Base-by-base conservation (phyloP, 2,329 filamentous ascomycete genomes). In the Aspergillus costaricaensis region DNA sequence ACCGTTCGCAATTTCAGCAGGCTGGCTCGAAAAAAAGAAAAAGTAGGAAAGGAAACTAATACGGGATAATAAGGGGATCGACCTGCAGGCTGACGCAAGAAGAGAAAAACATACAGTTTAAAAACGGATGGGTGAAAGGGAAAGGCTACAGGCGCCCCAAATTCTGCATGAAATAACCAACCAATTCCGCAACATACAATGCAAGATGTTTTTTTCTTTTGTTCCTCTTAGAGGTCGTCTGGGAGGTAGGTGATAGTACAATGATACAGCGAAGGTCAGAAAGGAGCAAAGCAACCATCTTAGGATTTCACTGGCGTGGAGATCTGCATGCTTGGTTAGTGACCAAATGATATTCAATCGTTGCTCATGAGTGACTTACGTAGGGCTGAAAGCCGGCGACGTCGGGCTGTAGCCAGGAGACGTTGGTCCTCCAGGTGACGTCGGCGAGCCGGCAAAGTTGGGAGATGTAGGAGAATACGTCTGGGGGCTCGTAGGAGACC, bases 401-500 rank as follows among this genome's bases (percentile, higher is more conserved):
- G 77, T 79, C 25, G 77, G 77, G 66, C 77, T 79, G 65, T 79
- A 79, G 27, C 74, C 75, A 59, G 76, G 76, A 55, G 76, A 77
- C 6, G 76, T 77, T 49, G 76, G 75, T 27, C 74, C 73, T 56
- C 73, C 72, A 62, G 74, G 74, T 52, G 76, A 79, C 61, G 77
- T 79, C 66, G 77, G 76, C 27, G 77, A 79, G 59, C 77, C 77
- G 70, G 77, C 75, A 67, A 81, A 81, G 62, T 79, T 79, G 36
- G 80, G 79, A 63, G 78, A 81, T 39, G 77, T 81, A 25, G 83
- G 83, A 60, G 82, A 84, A 63, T 81, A 81, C 17, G 75, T 74
- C 68, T 79, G 74, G 61, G 80, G 80, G 59, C 78, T 80, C 47
- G 79, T 80, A 19, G 79, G 76, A 59, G 76, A 77, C 74, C 78